Evolutionary conservation across 441 rosid genomes (phyloP), one percentile per base, ranked within the genome.

Genomic region (Arabidopsis lyrata): DNA sequence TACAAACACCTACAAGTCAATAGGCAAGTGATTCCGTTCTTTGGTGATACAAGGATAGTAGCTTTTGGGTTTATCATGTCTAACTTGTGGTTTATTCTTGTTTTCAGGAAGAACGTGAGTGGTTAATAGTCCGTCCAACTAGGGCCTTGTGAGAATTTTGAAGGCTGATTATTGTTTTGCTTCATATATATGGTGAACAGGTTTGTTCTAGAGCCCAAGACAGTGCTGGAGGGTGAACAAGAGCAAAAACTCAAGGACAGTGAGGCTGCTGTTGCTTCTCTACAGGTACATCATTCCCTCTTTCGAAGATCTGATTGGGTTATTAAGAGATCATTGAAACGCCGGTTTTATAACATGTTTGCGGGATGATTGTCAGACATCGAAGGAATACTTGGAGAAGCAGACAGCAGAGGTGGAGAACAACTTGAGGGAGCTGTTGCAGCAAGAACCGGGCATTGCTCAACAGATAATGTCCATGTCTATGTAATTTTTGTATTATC

Each of bases 51-150:
- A 16, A 52, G 9, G 63, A 49, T 27, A 2, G 10, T 48, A n/a
- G 42, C 8, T 31, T 44, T 32, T 7, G 22, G 31, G 18, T 63
- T 52, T 34, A 22, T 57, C 29, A 11, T 0, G 22, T 49, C 77
- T 72, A 59, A 66, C 15, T n/a, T 47, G 10, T 27, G 34, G 49
- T 73, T 31, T 74, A 29, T 69, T 44, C 60, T 81, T 48, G 81
- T 80, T 82, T 86, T 84, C 97, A 92, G 97, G 97, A 75, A 87
- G 97, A 83, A 95, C 88, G 98, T 95, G 90, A 90, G 97, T 86
- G 55, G 16, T 58, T 36, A 47, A 10, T 66, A 52, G 49, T 49
- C 39, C 32, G 0, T 36, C 63, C 36, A 52, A 38, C 24, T 52
- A 59, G 5, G 57, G 48, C 31, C 22, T 11, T 75, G 8, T 1